Conservation (phyloP, 2,329 filamentous ascomycete species). For the Cytospora piceicola region DNA sequence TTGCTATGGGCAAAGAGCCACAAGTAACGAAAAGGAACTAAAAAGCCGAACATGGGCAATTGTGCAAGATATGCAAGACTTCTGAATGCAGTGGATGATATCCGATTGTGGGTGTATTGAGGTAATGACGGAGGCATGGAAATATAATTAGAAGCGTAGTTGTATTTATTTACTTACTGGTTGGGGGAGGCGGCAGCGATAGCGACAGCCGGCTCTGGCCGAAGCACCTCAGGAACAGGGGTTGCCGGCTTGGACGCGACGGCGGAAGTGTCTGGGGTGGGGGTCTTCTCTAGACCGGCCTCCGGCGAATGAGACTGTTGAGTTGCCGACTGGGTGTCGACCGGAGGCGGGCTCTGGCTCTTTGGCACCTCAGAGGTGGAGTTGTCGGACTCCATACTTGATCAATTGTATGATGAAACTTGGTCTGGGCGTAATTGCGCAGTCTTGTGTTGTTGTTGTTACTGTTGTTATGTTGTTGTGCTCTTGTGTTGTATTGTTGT, state of each 20-base stretch:
- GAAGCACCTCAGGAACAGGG: constrained; percentile 22
- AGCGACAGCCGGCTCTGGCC: background rate
- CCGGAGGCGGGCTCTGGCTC: constrained; percentile 15
- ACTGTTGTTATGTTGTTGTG: background rate
- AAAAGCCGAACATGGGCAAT: background rate
- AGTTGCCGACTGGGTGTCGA: constrained; percentile 12
- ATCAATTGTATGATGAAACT: background rate
- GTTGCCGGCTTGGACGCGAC: constrained; percentile 32
- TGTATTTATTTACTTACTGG: background rate
- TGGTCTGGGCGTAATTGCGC: background rate
- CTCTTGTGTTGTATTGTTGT: background rate
- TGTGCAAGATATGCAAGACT: background rate
- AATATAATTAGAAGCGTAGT: background rate
- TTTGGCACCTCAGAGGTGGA: constrained; percentile 15
- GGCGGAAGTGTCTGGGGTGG: constrained; percentile 29
- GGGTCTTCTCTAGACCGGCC: constrained; percentile 14
- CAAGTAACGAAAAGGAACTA: background rate
- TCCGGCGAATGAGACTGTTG: constrained; percentile 12
- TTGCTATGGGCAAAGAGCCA: background rate
- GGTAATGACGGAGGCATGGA: background rate
- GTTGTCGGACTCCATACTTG: constrained; percentile 20
- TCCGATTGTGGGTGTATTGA: background rate
- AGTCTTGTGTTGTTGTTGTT: background rate
- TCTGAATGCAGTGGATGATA: background rate
- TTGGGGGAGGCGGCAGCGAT: background rate